Percentiles rank a stretch among this genome's conserved stretches.
Conservation (phyloP, 2,329 filamentous ascomycete species). For the Emydomyces testavorans region DNA sequence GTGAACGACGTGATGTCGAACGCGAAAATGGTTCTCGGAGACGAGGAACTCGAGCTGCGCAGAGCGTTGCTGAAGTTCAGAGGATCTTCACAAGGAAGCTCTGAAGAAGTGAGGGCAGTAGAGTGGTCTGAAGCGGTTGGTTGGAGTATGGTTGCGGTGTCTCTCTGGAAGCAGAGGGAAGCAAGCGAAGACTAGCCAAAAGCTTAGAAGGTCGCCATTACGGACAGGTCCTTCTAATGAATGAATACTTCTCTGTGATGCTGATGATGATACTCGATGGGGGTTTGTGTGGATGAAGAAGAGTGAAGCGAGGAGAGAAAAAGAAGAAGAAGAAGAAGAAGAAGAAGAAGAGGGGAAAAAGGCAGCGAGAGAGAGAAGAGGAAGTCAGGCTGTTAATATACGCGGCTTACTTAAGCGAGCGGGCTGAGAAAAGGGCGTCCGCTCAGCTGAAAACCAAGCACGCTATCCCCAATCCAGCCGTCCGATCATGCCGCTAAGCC, state of each 20-base stretch:
- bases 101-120: constrained; percentile 29
- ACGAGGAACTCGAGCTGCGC: constrained; percentile 35
- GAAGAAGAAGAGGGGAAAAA: constrained; percentile 17
- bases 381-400: constrained; percentile 31
- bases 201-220: constrained; percentile 34
- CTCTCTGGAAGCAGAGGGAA: constrained; percentile 27
- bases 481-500: constrained; percentile 9
- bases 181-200: constrained; percentile 20
- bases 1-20: constrained; percentile 39
- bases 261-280: constrained; percentile 1
- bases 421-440: neutral
- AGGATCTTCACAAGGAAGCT: constrained; percentile 36
- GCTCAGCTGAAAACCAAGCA: neutral
- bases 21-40: constrained; percentile 25
- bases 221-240: constrained; percentile 2
- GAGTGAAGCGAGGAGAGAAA: constrained; percentile 6
- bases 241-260: neutral
- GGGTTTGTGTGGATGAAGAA: constrained; percentile 7
- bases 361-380: constrained; percentile 6
- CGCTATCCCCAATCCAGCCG: constrained; percentile 21
- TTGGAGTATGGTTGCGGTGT: constrained; percentile 33
- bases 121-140: constrained; percentile 19
- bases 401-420: constrained; percentile 17
- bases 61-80: constrained; percentile 36
- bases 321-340: constrained; percentile 14